phyloP scores from a whole-genome alignment of 1,284 basidiomycete genomes.

The Tranzscheliella williamsii region DNA sequence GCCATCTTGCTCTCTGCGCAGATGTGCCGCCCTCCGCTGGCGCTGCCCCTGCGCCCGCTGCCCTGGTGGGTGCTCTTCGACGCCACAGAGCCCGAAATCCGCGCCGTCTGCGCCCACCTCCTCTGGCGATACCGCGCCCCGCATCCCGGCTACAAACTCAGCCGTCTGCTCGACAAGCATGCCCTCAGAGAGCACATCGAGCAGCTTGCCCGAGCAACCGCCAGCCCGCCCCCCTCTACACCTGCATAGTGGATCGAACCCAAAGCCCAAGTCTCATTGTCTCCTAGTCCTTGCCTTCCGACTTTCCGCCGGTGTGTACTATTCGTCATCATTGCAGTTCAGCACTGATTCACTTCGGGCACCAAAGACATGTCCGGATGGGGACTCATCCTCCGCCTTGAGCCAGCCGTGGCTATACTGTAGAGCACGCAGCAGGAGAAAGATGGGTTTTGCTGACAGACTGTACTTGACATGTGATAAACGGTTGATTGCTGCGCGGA shows the following conservation, averaged over 20 bases:
- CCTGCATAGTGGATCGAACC: no score
- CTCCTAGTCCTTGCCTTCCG: no score
- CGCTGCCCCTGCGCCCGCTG: slow-evolving; percentile 55
- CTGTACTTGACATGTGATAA: no score
- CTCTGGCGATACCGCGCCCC: slow-evolving; percentile 42
- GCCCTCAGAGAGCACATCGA: slow-evolving; percentile 9
- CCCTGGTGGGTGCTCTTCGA: slow-evolving; percentile 63
- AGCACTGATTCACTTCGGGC: no score
- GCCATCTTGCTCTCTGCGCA: slow-evolving; percentile 51
- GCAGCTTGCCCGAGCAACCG: no score
- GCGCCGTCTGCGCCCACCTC: slow-evolving; percentile 38
- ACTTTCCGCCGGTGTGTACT: no score
- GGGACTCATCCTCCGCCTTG: no score
- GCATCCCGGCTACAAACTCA: neutral
- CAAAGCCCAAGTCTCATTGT: no score
- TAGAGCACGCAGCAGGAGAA: neutral
- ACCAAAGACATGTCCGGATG: no score
- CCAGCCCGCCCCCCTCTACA: no score
- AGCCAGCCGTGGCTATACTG: neutral
- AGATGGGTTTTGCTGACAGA: neutral
- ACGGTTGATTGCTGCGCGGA: no score
- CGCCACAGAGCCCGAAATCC: slow-evolving; percentile 45
- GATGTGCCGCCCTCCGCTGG: slow-evolving; percentile 25
- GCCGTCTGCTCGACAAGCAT: slow-evolving; percentile 9
- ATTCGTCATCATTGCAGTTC: no score